phyloP scores from a whole-genome alignment of 768 basidiomycete species.

The Hygrocybe coccinea region DNA sequence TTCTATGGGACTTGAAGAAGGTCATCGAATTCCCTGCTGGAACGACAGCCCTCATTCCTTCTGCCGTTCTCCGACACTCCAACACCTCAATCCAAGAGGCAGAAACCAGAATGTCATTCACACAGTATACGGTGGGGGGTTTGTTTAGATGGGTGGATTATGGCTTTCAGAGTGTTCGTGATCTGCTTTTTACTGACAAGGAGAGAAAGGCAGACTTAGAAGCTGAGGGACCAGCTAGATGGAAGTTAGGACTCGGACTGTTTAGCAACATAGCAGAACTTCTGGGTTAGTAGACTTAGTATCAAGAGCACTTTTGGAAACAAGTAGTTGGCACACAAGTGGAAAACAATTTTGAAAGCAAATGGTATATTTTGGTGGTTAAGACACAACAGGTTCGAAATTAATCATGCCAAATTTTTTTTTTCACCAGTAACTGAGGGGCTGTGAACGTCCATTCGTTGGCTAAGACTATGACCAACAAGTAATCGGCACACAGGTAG shows the following conservation, averaged over 20 bases:
- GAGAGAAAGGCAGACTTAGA: not conserved
- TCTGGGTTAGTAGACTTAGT: no score
- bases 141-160: slow-evolving; percentile 22
- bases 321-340: no score
- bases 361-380: no score
- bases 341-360: no score
- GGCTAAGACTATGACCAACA: no score
- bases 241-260: not conserved
- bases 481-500: no score
- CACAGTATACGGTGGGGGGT: slow-evolving; percentile 20
- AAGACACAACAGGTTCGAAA: no score
- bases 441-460: no score
- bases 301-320: no score
- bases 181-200: not conserved
- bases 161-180: slow-evolving; percentile 10
- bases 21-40: slow-evolving; percentile 22
- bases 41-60: slow-evolving; percentile 23
- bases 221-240: not conserved
- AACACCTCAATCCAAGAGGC: slow-evolving; percentile 15
- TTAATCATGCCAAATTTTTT: no score
- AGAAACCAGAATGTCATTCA: slow-evolving; percentile 16
- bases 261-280: not conserved
- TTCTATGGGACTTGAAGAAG: slow-evolving; percentile 21
- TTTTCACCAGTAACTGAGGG: no score
- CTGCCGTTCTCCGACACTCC: slow-evolving; percentile 18